Evolutionary conservation across 352 stramenopile genomes (phyloP).

Genomic region (Thalassiosira sp.): DNA sequence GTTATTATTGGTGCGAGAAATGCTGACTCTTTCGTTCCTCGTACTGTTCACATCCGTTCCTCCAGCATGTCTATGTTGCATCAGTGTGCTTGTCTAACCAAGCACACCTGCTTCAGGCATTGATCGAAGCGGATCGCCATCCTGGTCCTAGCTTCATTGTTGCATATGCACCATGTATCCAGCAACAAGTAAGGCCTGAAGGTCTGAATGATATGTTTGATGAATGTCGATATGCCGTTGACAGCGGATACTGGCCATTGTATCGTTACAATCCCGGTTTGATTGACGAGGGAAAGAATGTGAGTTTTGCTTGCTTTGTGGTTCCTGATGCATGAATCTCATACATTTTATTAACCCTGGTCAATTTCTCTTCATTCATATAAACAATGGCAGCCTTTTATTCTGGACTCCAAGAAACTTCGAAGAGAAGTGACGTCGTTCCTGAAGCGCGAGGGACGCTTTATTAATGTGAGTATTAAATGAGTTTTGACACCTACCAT

Average conservation of each 20-base stretch:
- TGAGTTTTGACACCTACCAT: neutral
- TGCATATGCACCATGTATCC: conserved; percentile 86
- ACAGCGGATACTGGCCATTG: conserved; percentile 89
- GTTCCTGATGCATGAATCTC: too few species aligned
- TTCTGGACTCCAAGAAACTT: conserved; percentile 87
- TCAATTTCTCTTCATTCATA: neutral
- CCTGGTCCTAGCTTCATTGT: conserved; percentile 89
- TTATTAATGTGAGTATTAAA: conserved; percentile 77
- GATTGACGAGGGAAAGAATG: conserved; percentile 85
- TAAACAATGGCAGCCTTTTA: conserved; percentile 19
- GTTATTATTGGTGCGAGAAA: too few species aligned
- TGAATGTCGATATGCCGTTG: conserved; percentile 87
- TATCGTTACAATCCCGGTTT: conserved; percentile 88
- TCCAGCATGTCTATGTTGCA: conserved; percentile 90
- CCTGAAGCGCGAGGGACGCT: conserved; percentile 88
- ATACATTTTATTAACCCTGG: too few species aligned
- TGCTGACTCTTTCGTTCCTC: too few species aligned
- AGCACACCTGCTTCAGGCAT: conserved; percentile 86
- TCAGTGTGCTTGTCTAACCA: conserved; percentile 85
- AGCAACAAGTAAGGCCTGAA: conserved; percentile 65
- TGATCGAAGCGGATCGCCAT: conserved; percentile 89
- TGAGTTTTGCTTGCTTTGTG: neutral
- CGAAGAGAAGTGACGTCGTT: conserved; percentile 89
- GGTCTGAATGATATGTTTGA: conserved; percentile 77
- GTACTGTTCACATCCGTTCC: too few species aligned